Conservation (phyloP, 164 flowering plant species). For the Vitis rupestris region DNA sequence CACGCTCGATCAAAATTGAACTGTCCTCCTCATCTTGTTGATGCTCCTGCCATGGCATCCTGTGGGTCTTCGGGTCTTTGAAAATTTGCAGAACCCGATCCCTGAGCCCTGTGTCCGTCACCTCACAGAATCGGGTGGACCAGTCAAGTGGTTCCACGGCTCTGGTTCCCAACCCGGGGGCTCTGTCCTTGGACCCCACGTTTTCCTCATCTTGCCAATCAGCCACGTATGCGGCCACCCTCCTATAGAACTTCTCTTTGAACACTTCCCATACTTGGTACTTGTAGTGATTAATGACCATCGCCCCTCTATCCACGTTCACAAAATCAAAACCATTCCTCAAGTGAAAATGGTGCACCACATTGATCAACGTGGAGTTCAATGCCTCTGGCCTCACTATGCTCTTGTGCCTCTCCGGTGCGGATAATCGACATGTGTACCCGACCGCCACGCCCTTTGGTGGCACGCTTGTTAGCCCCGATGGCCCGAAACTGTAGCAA, state of each 20-base stretch:
- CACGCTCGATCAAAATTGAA: background rate
- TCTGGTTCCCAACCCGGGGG: conserved; percentile 81
- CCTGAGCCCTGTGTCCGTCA: conserved; percentile 53
- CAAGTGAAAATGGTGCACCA: conserved; percentile 85
- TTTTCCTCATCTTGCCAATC: conserved; percentile 77
- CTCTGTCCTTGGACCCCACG: conserved; percentile 78
- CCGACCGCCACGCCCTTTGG: conserved; percentile 64
- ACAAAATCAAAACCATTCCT: conserved; percentile 32
- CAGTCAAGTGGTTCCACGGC: conserved; percentile 77
- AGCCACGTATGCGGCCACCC: conserved; percentile 83
- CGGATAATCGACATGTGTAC: conserved; percentile 62
- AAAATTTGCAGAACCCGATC: conserved; percentile 44
- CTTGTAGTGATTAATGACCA: conserved; percentile 84
- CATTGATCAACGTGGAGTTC: conserved; percentile 57
- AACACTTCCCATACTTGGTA: conserved; percentile 94
- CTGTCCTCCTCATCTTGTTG: conserved; percentile 9
- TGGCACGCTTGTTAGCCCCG: conserved; percentile 52
- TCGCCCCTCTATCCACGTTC: conserved; percentile 26
- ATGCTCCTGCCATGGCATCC: conserved; percentile 67
- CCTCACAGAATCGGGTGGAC: conserved; percentile 76
- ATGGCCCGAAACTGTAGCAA: conserved; percentile 84
- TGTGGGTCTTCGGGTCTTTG: conserved; percentile 24
- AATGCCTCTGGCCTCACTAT: conserved; percentile 70
- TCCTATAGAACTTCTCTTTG: conserved; percentile 68
- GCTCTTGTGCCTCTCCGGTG: conserved; percentile 79